Evolutionary conservation across 2,329 filamentous ascomycete genomes (phyloP), one percentile per base, ranked within the genome.

Genomic region (Hortaea werneckii): DNA sequence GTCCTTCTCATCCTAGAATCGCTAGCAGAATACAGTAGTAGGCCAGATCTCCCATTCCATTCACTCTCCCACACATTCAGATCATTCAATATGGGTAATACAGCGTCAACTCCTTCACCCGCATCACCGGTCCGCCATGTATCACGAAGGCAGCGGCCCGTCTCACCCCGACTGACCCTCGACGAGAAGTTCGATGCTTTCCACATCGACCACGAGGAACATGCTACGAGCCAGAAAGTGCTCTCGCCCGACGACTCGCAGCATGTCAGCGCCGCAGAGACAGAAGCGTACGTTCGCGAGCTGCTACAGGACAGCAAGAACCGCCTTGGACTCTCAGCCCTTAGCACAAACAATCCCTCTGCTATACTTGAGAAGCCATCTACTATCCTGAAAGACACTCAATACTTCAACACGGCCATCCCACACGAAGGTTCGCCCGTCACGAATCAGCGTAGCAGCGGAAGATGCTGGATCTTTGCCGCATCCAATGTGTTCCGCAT

Each of bases 381-480:
- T 0, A 71, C 82, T 28, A 68, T 77, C 45, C 77, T 87, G 49
- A 67, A 75, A 37, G 83, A 92, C 61, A 82, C 79, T 45, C 87
- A 94, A 46, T 76, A 84, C 50, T 94, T 88, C 79, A 94, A 89
- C 60, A 68, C 88, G 63, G 80, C 80, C 63, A 88, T 94, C 49
- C 84, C 87, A 0, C 75, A 85, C 45, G 87, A 94, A 64, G 88
- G 87, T 41, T 76, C 74, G 0, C 88, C 88, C 0, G 82, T 94
- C 51, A 94, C 88, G 0, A 89, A 94, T 64, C 87, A 95, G 68
- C 76, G 82, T 30, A 78, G 78, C 6, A 88, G 83, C 2, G 88
- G 87, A 6, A 76, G 88, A 52, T 95, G 88, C 72, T 95, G 88
- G 88, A 78, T 94, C 51, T 95, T 95, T 57, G 88, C 88, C 1